Evolutionary conservation across 805 yeast species (phyloP), one percentile per base, ranked within the genome.

Genomic region (Ogataea corticis): DNA sequence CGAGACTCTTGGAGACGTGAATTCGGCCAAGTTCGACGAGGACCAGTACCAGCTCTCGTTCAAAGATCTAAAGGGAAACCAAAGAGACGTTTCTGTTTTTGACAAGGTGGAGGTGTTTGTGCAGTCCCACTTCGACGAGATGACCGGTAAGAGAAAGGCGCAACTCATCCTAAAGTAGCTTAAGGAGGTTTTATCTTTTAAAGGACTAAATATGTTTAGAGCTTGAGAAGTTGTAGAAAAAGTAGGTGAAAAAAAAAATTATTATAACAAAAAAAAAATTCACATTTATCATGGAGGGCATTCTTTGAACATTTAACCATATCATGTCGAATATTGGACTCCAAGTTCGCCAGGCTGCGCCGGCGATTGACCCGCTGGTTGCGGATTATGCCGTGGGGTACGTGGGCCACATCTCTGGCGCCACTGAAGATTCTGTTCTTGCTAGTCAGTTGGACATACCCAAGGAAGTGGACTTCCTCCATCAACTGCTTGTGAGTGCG

Each of bases 331-430:
- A 60, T 44, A 48, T 63, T 27, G 69, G 69, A 17, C 51, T 64
- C 18, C 89, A 85, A 61, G 82, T 91, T 7, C 85, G 96, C 50
- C 87, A 85, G 64, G 92, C 96, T 0, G 94, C 83, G 3, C 91
- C 96, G 2, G 73, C 85, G 0, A 76, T 94, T 37, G 99, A 94
- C 59, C 83, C 91, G 1, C 80, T 90, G 10, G 96, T 94, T 15
- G 76, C 84, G 1, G 94, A 90, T 50, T 94, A 94, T 63, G 95
- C 96, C 3, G 84, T 85, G 31, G 99, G 99, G 1, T 94, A 91
- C 58, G 85, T 89, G 44, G 83, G 85, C 48, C 91, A 90, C 68
- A 70, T 94, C 15, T 80, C 89, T n/a, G 73, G 72, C 41, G 74
- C 87, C 15, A 88, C 94, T 0, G 83, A 81, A 52, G 96, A 90